A percentile compares a stretch with the other conserved stretches of the same genome.
Evolutionary conservation across 768 basidiomycete species (phyloP).

Genomic region (Fomitopsis serialis): DNA sequence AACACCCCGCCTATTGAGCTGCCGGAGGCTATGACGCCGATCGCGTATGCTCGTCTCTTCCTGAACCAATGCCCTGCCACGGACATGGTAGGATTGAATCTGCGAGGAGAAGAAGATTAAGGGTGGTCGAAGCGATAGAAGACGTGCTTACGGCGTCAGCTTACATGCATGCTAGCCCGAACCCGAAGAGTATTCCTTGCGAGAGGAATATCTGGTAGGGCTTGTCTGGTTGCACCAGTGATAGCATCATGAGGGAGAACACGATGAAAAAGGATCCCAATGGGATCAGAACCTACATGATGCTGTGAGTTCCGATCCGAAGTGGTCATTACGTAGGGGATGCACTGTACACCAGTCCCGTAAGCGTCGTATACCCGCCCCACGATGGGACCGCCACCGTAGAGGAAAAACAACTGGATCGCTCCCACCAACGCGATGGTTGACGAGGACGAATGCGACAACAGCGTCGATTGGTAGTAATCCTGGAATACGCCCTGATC

Average conservation of each 20-base stretch:
- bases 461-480: conserved; percentile 19
- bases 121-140: background rate
- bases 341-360: conserved; percentile 16
- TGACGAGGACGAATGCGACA: conserved; percentile 19
- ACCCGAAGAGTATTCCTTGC: conserved; percentile 26
- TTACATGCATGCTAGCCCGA: conserved; percentile 22
- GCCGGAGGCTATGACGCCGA: conserved; percentile 32
- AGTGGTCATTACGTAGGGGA: too few species aligned
- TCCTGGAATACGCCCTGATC: conserved; percentile 25
- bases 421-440: conserved; percentile 24
- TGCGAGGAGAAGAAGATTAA: background rate
- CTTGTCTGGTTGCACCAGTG: conserved; percentile 17
- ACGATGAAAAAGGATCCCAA: conserved; percentile 18
- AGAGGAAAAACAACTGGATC: conserved; percentile 21
- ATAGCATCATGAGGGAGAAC: conserved; percentile 24
- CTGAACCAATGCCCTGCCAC: conserved; percentile 33
- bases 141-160: background rate
- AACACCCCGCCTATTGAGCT: conserved; percentile 43
- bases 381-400: conserved; percentile 18
- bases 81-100: conserved; percentile 29
- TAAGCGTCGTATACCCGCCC: conserved; percentile 24
- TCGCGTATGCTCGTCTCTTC: conserved; percentile 28
- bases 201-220: conserved; percentile 26
- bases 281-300: conserved; percentile 16
- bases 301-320: background rate